Evolutionary conservation across 2,329 filamentous ascomycete genomes (phyloP).

Genomic region (Exophiala spinifera): DNA sequence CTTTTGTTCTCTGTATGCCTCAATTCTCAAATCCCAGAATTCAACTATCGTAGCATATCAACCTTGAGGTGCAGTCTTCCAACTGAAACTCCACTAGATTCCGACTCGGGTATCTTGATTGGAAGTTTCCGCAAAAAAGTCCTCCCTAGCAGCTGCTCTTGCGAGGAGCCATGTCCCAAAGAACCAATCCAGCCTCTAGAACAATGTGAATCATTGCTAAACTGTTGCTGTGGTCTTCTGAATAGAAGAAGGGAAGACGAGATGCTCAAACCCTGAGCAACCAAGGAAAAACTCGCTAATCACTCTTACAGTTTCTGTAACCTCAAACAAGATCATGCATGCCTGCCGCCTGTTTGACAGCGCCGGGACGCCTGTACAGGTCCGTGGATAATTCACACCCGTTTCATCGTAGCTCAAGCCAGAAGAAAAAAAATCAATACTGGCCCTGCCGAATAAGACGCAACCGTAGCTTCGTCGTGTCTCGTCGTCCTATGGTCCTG

Average conservation of each 20-base stretch:
- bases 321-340: neutral
- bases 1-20: neutral
- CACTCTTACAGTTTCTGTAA: neutral
- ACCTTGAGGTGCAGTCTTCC: neutral
- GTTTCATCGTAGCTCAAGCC: slow-evolving; percentile 10
- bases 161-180: neutral
- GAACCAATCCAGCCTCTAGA: neutral
- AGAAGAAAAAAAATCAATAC: slow-evolving; percentile 9
- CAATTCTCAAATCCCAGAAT: neutral
- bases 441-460: neutral
- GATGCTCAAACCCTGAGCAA: no score
- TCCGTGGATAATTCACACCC: slow-evolving; percentile 13
- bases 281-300: neutral
- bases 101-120: neutral
- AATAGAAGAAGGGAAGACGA: neutral
- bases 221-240: neutral
- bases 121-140: neutral
- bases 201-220: neutral
- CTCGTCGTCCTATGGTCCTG: no score
- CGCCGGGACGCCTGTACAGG: slow-evolving; percentile 26
- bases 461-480: neutral
- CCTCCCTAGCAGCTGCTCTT: neutral
- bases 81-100: neutral
- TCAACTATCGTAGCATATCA: neutral
- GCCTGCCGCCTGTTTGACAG: neutral